These are phyloP conservation scores for Metschnikowia santaceciliae DNA, from an alignment of 805 yeast genomes.

Conservation along the genomic window DNA sequence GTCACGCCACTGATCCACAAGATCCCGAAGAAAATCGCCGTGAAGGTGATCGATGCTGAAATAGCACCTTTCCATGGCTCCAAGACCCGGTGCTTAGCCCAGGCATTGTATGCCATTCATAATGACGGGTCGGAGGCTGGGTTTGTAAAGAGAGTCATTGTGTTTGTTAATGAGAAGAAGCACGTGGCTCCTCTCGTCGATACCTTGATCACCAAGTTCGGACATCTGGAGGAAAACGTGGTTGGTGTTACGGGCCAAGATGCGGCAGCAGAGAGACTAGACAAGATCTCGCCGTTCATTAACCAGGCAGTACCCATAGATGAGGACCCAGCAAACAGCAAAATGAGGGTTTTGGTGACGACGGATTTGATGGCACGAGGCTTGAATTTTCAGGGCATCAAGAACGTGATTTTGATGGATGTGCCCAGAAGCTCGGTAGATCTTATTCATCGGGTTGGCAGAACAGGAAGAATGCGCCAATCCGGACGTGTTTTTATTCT, in stretches of 20 bases:
- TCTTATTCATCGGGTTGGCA: conserved; percentile 84
- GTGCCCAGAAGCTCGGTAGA: conserved; percentile 84
- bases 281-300: conserved; percentile 59
- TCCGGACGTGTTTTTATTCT: conserved; percentile 84
- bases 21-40: conserved; percentile 71
- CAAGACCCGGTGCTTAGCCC: conserved; percentile 80
- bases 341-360: conserved; percentile 69
- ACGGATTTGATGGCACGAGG: conserved; percentile 92
- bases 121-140: conserved; percentile 80
- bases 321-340: conserved; percentile 24
- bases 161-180: conserved; percentile 76
- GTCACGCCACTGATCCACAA: conserved; percentile 82
- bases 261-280: conserved; percentile 53
- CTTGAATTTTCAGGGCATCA: conserved; percentile 73
- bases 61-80: conserved; percentile 80
- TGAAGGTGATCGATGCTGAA: conserved; percentile 72
- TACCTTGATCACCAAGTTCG: conserved; percentile 41
- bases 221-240: conserved; percentile 43
- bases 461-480: conserved; percentile 91
- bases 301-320: conserved; percentile 49
- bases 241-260: conserved; percentile 67
- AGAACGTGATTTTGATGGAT: conserved; percentile 80
- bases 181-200: conserved; percentile 58
- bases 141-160: conserved; percentile 70
- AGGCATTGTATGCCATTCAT: conserved; percentile 79